A percentile compares a stretch with the other conserved stretches of the same genome.
These are phyloP conservation scores for Scheffersomyces illinoinensis DNA, from an alignment of 1,139 yeast genomes.

Conservation along the genomic window DNA sequence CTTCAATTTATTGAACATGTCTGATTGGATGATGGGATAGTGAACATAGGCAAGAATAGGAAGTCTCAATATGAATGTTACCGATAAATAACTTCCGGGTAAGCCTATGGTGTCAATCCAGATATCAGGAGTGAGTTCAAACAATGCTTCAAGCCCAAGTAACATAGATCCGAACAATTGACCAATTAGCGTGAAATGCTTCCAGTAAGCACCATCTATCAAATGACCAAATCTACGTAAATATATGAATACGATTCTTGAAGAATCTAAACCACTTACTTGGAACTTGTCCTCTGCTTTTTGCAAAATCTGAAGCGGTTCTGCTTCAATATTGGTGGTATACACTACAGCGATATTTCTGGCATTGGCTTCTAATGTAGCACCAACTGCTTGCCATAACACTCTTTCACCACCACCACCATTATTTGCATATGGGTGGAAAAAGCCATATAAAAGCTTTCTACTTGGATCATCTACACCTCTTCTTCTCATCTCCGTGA, in stretches of 20 bases:
- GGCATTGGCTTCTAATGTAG: slow-evolving; percentile 56
- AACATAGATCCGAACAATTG: slow-evolving; percentile 81
- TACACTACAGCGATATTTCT: slow-evolving; percentile 70
- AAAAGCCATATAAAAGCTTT: slow-evolving; percentile 68
- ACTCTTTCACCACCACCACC: slow-evolving; percentile 99
- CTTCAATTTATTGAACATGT: slow-evolving; percentile 70
- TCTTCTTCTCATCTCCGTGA: slow-evolving; percentile 33
- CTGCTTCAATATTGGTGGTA: slow-evolving; percentile 63
- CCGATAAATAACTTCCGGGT: slow-evolving; percentile 76
- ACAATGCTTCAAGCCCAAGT: slow-evolving; percentile 70
- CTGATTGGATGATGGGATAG: slow-evolving; percentile 86
- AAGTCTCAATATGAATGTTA: slow-evolving; percentile 53
- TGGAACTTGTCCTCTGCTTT: slow-evolving; percentile 69
- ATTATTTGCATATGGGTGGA: slow-evolving; percentile 94
- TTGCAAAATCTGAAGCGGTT: slow-evolving; percentile 54
- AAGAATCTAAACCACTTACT: slow-evolving; percentile 45
- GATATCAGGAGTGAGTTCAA: slow-evolving; percentile 77
- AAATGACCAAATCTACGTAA: slow-evolving; percentile 56
- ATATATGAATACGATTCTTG: slow-evolving; percentile 71
- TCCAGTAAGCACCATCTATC: slow-evolving; percentile 78
- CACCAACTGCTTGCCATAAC: slow-evolving; percentile 87
- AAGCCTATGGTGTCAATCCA: slow-evolving; percentile 94
- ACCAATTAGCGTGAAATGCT: slow-evolving; percentile 75
- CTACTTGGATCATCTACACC: slow-evolving; percentile 41
- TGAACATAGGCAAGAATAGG: slow-evolving; percentile 90